phyloP scores from a whole-genome alignment of 2,329 filamentous ascomycete genomes.

The Clonostachys solani region DNA sequence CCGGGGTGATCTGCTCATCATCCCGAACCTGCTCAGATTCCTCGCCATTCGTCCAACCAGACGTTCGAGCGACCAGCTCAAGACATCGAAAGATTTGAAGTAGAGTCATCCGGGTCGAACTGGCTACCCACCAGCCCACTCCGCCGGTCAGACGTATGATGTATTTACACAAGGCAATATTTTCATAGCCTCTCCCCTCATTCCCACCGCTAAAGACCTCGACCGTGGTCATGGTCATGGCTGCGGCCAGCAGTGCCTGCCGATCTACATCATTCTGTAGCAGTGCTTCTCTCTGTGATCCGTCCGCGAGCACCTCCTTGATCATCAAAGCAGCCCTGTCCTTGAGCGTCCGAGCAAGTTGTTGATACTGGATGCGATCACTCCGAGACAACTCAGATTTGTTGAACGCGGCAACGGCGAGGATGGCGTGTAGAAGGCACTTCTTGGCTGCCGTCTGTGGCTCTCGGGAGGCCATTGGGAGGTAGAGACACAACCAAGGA shows the following conservation, averaged over 20 bases:
- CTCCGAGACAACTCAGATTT: not conserved
- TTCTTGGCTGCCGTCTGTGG: not conserved
- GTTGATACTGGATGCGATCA: not conserved
- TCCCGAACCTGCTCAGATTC: not conserved
- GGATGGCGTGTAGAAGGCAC: not conserved
- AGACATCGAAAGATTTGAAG: conserved; percentile 1
- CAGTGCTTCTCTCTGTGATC: not conserved
- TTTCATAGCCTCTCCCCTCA: not conserved
- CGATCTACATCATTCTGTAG: not conserved
- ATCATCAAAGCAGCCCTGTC: not conserved
- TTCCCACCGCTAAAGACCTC: not conserved
- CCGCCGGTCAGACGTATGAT: not conserved
- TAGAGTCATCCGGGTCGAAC: not conserved
- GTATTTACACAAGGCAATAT: not conserved
- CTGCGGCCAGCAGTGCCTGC: not conserved
- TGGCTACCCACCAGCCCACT: not conserved
- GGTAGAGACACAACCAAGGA: not conserved
- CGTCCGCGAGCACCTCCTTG: no score
- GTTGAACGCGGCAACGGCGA: not conserved
- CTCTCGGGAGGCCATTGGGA: not conserved
- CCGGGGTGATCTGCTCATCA: not conserved
- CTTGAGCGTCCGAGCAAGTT: not conserved
- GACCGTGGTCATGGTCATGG: not conserved
- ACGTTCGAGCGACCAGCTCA: not conserved
- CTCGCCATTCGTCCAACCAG: not conserved